phyloP scores from a whole-genome alignment of 345 rosid species.

The Raphanus sativus region DNA sequence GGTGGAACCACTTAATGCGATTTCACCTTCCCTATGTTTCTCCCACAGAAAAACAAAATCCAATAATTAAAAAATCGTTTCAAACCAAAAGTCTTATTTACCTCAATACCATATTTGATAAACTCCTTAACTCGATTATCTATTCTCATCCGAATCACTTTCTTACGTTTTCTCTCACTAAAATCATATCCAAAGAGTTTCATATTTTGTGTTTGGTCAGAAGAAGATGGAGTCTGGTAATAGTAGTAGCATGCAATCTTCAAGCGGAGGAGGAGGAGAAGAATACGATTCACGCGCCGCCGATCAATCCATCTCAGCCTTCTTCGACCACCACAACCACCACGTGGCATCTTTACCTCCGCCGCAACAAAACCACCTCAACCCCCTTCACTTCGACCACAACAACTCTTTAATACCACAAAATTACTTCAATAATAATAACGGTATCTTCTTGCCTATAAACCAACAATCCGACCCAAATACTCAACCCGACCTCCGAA shows the following conservation, averaged over 20 bases:
- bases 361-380: conserved; percentile 39
- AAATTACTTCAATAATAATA: conserved; percentile 56
- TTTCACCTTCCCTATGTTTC: conserved; percentile 39
- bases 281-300: conserved; percentile 73
- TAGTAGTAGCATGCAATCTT: conserved; percentile 81
- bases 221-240: conserved; percentile 73
- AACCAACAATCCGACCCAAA: conserved; percentile 52
- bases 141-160: conserved; percentile 3
- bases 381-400: conserved; percentile 39
- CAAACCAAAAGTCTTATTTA: conserved; percentile 26
- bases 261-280: conserved; percentile 62
- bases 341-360: conserved; percentile 37
- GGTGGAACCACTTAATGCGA: conserved; percentile 45
- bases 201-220: background rate
- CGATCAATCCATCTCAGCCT: conserved; percentile 51
- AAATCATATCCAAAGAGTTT: background rate
- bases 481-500: conserved; percentile 49
- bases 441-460: conserved; percentile 50
- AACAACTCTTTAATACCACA: conserved; percentile 44
- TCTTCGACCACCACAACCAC: conserved; percentile 44
- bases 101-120: conserved; percentile 19
- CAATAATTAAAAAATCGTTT: background rate
- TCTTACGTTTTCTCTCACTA: conserved; percentile 27
- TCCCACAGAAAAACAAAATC: conserved; percentile 28
- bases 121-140: conserved; percentile 13